Conservation (phyloP, 2,329 filamentous ascomycete species). For the Penicillium sp. region DNA sequence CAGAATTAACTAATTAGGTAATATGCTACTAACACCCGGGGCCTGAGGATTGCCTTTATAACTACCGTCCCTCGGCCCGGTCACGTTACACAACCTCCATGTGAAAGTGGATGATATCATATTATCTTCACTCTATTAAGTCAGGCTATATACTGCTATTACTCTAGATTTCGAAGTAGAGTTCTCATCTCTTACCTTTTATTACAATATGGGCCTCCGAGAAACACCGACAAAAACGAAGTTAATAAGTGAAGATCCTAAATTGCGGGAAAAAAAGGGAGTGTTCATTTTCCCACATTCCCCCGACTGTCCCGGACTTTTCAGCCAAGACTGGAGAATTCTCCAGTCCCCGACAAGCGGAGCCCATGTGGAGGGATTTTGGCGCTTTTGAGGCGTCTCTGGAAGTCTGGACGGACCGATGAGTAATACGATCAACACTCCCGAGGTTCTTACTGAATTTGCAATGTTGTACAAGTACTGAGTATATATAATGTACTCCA, state of each 20-base stretch:
- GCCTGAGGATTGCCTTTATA: too few species aligned
- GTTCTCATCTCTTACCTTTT: background rate
- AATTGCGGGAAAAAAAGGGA: slow-evolving; percentile 1
- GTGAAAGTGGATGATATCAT: background rate
- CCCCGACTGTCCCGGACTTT: slow-evolving; percentile 7
- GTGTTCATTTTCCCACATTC: slow-evolving; percentile 6
- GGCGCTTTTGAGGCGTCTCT: background rate
- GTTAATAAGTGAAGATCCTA: slow-evolving; percentile 1
- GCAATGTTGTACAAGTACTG: too few species aligned
- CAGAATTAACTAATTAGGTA: background rate
- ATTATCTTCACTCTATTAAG: background rate
- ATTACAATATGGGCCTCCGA: background rate
- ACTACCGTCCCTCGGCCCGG: slow-evolving; percentile 18
- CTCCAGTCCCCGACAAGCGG: slow-evolving; percentile 7
- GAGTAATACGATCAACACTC: background rate
- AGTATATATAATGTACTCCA: too few species aligned
- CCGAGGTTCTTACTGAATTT: too few species aligned
- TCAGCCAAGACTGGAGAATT: background rate
- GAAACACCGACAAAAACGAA: background rate
- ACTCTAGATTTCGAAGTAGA: too few species aligned
- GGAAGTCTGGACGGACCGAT: background rate
- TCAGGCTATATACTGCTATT: background rate
- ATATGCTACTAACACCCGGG: background rate
- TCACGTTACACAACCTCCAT: slow-evolving; percentile 12
- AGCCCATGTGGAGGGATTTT: background rate